Percentiles rank a stretch among this genome's conserved stretches.
Evolutionary conservation across 1,284 basidiomycete species (phyloP).

Genomic region (Cutaneotrichosporon sp.): DNA sequence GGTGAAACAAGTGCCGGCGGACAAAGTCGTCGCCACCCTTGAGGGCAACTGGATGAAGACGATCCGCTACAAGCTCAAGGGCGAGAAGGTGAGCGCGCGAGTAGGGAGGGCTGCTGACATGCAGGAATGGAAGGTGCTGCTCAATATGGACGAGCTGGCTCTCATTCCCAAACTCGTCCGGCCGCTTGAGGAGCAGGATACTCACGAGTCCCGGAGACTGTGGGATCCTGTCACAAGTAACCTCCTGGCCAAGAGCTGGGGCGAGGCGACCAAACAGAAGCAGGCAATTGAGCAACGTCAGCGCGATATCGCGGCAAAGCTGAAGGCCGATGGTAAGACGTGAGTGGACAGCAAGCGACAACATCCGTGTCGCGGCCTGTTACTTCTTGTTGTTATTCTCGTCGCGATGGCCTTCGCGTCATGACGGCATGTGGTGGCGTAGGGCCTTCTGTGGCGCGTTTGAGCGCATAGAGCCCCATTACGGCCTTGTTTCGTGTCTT

Average conservation of each 20-base stretch:
- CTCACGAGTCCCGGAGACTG: constrained; percentile 76
- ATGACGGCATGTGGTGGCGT: no score
- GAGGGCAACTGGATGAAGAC: constrained; percentile 84
- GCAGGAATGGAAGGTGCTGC: constrained; percentile 62
- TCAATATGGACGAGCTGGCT: constrained; percentile 70
- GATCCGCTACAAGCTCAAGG: constrained; percentile 73
- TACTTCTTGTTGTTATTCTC: no score
- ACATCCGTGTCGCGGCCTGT: no score
- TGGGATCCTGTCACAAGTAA: constrained; percentile 81
- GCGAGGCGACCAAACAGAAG: constrained; percentile 83
- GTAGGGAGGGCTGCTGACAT: not conserved
- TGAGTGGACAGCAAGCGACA: no score
- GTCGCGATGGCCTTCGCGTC: no score
- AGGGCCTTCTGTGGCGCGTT: no score
- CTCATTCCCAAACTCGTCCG: constrained; percentile 81
- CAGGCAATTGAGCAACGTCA: constrained; percentile 81
- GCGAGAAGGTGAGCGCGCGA: constrained; percentile 51
- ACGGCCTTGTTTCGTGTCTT: no score
- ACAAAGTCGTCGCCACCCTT: constrained; percentile 70
- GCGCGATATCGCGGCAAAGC: constrained; percentile 74
- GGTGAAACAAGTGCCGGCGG: constrained; percentile 81
- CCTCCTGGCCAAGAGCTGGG: constrained; percentile 77
- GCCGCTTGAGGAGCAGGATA: constrained; percentile 70
- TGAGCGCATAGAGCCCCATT: no score
- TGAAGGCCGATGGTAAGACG: constrained; percentile 70